phyloP scores from a whole-genome alignment of 768 basidiomycete genomes.

The Trametes coccinea region DNA sequence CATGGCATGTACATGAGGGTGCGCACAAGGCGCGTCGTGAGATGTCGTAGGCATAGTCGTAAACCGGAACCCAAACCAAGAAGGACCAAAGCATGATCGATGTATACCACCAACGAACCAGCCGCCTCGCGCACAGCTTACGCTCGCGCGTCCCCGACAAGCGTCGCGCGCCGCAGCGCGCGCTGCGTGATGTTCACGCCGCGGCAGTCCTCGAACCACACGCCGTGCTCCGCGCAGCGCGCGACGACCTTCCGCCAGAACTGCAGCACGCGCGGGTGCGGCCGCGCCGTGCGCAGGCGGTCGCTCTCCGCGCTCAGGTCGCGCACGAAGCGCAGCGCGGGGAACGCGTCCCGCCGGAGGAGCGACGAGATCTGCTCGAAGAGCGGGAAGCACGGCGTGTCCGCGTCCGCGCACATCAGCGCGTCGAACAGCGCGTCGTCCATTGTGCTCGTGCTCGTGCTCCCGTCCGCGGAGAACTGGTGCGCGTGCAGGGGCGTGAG shows the following conservation, averaged over 20 bases:
- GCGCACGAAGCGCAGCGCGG: conserved; percentile 56
- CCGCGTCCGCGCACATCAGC: conserved; percentile 26
- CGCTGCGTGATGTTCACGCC: conserved; percentile 59
- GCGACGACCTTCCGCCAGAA: conserved; percentile 44
- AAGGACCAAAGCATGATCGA: neutral
- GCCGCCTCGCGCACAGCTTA: neutral
- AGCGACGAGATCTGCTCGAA: conserved; percentile 65
- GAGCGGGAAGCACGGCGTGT: conserved; percentile 63
- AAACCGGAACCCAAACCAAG: neutral
- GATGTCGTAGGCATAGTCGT: conserved; percentile 1
- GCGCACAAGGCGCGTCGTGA: neutral
- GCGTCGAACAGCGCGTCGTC: conserved; percentile 17
- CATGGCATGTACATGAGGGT: neutral
- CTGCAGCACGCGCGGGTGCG: conserved; percentile 38
- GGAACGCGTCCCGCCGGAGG: conserved; percentile 60
- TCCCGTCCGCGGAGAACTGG: neutral
- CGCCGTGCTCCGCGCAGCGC: conserved; percentile 52
- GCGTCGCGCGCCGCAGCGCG: conserved; percentile 39
- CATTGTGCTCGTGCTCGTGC: neutral
- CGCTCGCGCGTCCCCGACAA: neutral
- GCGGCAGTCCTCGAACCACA: conserved; percentile 65
- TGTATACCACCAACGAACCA: neutral
- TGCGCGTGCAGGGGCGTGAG: conserved; percentile 23
- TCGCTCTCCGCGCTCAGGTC: conserved; percentile 66
- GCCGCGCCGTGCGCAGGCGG: conserved; percentile 45